Conservation (phyloP, 495 filamentous ascomycete genomes). For the Aspergillus nidulans region DNA sequence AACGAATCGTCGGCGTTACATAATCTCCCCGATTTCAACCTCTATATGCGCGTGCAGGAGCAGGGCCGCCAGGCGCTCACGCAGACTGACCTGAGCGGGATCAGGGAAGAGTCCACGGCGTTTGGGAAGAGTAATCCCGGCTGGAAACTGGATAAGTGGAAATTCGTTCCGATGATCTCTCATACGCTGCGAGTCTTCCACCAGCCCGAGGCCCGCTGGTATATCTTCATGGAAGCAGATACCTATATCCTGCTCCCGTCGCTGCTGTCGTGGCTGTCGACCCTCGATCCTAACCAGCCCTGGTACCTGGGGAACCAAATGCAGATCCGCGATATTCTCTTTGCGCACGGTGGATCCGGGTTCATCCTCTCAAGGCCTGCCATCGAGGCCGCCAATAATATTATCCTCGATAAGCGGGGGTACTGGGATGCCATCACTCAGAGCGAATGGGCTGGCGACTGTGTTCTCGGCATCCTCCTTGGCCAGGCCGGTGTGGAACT, state of each 20-base stretch:
- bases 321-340: constrained; percentile 39
- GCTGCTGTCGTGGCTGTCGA: constrained; percentile 51
- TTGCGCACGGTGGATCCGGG: constrained; percentile 66
- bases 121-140: constrained; percentile 41
- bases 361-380: constrained; percentile 48
- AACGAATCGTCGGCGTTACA: constrained; percentile 27
- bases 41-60: constrained; percentile 38
- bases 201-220: constrained; percentile 51
- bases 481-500: constrained; percentile 29
- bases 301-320: constrained; percentile 55
- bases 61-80: constrained; percentile 31
- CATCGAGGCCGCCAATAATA: constrained; percentile 22
- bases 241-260: constrained; percentile 64
- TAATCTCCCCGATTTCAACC: constrained; percentile 39
- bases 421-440: constrained; percentile 30
- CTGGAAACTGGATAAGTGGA: constrained; percentile 68
- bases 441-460: constrained; percentile 39
- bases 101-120: constrained; percentile 22
- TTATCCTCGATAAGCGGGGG: constrained; percentile 15
- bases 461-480: constrained; percentile 42
- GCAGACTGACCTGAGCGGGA: constrained; percentile 23
- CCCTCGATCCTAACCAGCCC: constrained; percentile 42
- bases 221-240: constrained; percentile 65
- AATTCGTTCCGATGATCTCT: constrained; percentile 63
- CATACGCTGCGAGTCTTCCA: constrained; percentile 47